A percentile compares a stretch with the other conserved stretches of the same genome.
Conservation (phyloP, 1,284 basidiomycete genomes). For the Sanghuangporus weigelae region DNA sequence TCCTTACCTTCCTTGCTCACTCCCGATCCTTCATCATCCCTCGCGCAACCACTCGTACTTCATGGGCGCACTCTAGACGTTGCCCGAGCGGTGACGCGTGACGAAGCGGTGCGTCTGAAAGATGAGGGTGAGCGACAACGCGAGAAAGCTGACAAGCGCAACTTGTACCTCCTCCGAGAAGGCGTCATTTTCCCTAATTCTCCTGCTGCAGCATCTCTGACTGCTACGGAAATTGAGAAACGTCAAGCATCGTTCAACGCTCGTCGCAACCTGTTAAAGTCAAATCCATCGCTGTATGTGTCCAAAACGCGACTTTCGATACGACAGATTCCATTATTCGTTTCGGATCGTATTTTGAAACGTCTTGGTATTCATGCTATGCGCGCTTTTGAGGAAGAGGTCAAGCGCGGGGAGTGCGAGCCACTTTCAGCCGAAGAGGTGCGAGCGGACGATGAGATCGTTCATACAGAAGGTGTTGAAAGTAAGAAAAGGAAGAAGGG, state of each 20-base stretch:
- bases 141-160: slow-evolving; percentile 92
- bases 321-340: slow-evolving; percentile 88
- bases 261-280: slow-evolving; percentile 73
- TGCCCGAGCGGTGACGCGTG: slow-evolving; percentile 85
- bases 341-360: slow-evolving; percentile 86
- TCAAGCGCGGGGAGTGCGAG: slow-evolving; percentile 56
- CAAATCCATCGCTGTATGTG: slow-evolving; percentile 92
- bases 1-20: slow-evolving; percentile 83
- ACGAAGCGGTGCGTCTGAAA: slow-evolving; percentile 81
- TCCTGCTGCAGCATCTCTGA: slow-evolving; percentile 67
- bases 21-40: slow-evolving; percentile 88
- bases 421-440: slow-evolving; percentile 74
- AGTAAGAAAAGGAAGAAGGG: slow-evolving; percentile 27
- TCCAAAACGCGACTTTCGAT: slow-evolving; percentile 92
- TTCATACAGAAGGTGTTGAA: slow-evolving; percentile 18
- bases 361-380: slow-evolving; percentile 81
- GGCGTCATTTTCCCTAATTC: slow-evolving; percentile 90
- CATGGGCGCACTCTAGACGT: slow-evolving; percentile 94
- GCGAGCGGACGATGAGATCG: slow-evolving; percentile 27
- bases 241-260: slow-evolving; percentile 81
- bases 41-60: slow-evolving; percentile 81
- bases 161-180: slow-evolving; percentile 94
- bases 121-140: slow-evolving; percentile 81
- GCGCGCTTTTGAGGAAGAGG: slow-evolving; percentile 78
- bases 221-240: slow-evolving; percentile 74